phyloP scores from a whole-genome alignment of 805 yeast species.

The Lipomyces sp. region DNA sequence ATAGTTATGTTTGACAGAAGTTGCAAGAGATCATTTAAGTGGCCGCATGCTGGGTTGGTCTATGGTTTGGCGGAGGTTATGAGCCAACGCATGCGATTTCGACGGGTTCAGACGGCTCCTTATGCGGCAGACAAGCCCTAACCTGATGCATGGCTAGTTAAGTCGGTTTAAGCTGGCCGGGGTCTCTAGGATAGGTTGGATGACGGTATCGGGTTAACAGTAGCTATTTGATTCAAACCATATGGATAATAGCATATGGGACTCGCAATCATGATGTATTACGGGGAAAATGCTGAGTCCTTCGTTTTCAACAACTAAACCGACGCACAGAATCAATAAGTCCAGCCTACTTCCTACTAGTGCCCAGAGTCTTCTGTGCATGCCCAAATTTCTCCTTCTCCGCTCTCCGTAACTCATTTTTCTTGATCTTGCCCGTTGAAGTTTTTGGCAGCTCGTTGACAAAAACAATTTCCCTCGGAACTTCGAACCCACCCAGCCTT shows the following conservation, averaged over 20 bases:
- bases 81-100: not conserved
- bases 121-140: not conserved
- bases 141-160: not conserved
- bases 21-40: not conserved
- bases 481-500: conserved; percentile 45
- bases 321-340: not conserved
- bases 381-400: not conserved
- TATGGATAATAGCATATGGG: no score
- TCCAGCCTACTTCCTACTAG: not conserved
- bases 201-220: no score
- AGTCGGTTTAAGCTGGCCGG: no score
- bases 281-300: no score
- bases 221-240: no score
- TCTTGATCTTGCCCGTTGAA: conserved; percentile 47
- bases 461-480: conserved; percentile 42
- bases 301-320: not conserved
- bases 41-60: not conserved
- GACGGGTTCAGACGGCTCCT: not conserved
- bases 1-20: not conserved
- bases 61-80: not conserved
- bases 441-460: conserved; percentile 46
- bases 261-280: no score
- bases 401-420: conserved; percentile 44
- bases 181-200: no score
- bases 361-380: not conserved